Percentiles rank a stretch among this genome's conserved stretches.
phyloP scores from a whole-genome alignment of 371 early-diverging fungal genomes.

The Hamiltosporidium tvaerminnensis region DNA sequence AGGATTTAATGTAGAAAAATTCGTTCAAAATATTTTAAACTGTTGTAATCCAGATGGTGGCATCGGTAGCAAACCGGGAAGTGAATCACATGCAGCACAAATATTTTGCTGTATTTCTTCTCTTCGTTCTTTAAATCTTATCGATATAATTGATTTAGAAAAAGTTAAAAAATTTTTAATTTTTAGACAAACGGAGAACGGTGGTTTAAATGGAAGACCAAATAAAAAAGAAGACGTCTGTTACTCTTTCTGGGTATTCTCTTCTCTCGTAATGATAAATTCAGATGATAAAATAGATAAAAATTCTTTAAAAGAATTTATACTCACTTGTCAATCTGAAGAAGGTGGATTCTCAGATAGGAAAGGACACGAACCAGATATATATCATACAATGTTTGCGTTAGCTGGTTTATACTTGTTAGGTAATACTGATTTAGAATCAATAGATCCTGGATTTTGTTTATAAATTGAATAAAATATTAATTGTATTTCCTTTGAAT shows the following conservation, averaged over 20 bases:
- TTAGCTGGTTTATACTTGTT: constrained; percentile 57
- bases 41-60: constrained; percentile 91
- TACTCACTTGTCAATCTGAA: constrained; percentile 65
- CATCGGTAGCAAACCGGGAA: constrained; percentile 72
- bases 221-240: constrained; percentile 91
- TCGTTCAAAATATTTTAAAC: constrained; percentile 59
- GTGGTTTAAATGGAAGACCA: constrained; percentile 86
- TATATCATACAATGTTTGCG: constrained; percentile 87
- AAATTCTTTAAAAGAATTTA: constrained; percentile 62
- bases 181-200: constrained; percentile 70
- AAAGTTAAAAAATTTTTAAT: constrained; percentile 72
- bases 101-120: constrained; percentile 75
- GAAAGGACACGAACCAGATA: constrained; percentile 72
- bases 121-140: constrained; percentile 61
- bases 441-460: constrained; percentile 1
- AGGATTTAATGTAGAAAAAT: constrained; percentile 58
- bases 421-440: neutral
- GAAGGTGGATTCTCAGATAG: constrained; percentile 86
- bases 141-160: constrained; percentile 60
- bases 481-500: neutral
- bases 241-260: constrained; percentile 94
- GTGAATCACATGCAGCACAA: constrained; percentile 75
- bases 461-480: neutral
- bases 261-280: constrained; percentile 66
- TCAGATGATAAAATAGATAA: constrained; percentile 68